These are phyloP conservation scores for Phoma sp. DNA, from an alignment of 2,329 filamentous ascomycete species.

Conservation along the genomic window DNA sequence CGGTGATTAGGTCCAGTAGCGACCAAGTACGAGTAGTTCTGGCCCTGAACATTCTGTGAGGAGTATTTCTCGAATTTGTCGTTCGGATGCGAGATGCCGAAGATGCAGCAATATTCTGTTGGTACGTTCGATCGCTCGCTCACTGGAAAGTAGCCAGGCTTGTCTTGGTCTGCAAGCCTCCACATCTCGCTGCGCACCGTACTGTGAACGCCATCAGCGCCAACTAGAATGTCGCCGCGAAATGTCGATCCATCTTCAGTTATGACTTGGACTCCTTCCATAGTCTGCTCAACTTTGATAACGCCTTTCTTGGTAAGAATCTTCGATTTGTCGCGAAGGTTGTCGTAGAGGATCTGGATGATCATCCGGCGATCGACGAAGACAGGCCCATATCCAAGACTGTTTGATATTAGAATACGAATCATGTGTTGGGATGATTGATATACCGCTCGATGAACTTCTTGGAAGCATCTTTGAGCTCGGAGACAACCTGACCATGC, in stretches of 20 bases:
- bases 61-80: conserved; percentile 2
- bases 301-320: conserved; percentile 11
- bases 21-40: conserved; percentile 12
- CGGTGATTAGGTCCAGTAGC: conserved; percentile 21
- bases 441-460: no score
- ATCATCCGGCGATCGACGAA: conserved; percentile 24
- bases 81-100: conserved; percentile 17
- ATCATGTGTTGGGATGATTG: no score
- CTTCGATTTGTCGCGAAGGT: conserved; percentile 20
- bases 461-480: no score
- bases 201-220: conserved; percentile 28
- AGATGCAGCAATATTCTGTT: conserved; percentile 23
- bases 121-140: conserved; percentile 10
- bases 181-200: conserved; percentile 24
- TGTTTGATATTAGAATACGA: background rate
- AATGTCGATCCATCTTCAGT: conserved; percentile 13
- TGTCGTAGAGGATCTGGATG: conserved; percentile 21
- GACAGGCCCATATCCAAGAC: background rate
- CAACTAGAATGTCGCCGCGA: conserved; percentile 21
- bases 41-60: conserved; percentile 3
- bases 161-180: conserved; percentile 10
- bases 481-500: background rate
- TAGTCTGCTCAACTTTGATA: background rate
- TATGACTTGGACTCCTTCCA: conserved; percentile 9
- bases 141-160: conserved; percentile 4